Conservation (phyloP, 345 rosid species). For the sweet orange (Citrus sinensis) region DVS_A1.0 CM039163.1:52063501-52064000, state of each 20-base stretch:
- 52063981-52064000: constrained; percentile 34
- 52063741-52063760: constrained; percentile 10
- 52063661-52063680: neutral
- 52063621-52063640: too few species aligned
- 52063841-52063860: constrained; percentile 50
- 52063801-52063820: constrained; percentile 58
- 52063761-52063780: constrained; percentile 11
- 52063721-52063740: constrained; percentile 3
- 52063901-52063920: constrained; percentile 38
- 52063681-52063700: neutral
- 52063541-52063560: neutral
- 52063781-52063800: constrained; percentile 18
- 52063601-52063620: neutral
- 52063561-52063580: neutral
- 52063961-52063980: constrained; percentile 45
- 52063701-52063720: constrained; percentile 2
- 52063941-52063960: constrained; percentile 26
- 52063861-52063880: constrained; percentile 66
- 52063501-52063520: neutral
- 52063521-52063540: constrained; percentile 17
- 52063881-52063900: constrained; percentile 75
- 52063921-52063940: constrained; percentile 13
- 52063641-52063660: too few species aligned
- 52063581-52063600: neutral
- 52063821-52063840: constrained; percentile 52